phyloP scores from a whole-genome alignment of 768 basidiomycete genomes.

The Tulasnella sp. region DNA sequence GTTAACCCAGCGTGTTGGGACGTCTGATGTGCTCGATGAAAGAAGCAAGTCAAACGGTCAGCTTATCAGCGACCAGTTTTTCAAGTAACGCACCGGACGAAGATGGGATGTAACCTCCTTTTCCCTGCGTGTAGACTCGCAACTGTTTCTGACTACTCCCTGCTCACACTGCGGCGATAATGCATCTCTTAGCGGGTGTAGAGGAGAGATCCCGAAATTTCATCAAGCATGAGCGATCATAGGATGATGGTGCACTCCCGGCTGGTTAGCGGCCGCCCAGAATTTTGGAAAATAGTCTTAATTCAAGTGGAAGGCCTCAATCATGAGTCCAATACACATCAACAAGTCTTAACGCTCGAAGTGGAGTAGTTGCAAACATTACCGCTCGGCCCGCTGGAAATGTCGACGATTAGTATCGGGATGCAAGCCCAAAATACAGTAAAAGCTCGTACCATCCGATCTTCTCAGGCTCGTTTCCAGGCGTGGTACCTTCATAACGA shows the following conservation, averaged over 20 bases:
- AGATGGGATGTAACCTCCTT: background rate
- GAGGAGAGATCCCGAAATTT: no score
- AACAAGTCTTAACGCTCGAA: background rate
- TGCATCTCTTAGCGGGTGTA: no score
- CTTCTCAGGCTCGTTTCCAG: background rate
- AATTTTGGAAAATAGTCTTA: background rate
- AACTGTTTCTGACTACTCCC: background rate
- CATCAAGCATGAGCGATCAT: no score
- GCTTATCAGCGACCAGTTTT: background rate
- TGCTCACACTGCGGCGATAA: no score
- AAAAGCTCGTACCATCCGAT: background rate
- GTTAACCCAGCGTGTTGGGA: background rate
- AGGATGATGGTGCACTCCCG: background rate
- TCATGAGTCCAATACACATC: background rate
- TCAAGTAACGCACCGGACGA: background rate
- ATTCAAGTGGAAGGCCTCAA: background rate
- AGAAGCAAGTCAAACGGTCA: background rate
- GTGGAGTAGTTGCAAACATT: background rate
- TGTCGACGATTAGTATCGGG: background rate
- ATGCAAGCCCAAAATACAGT: background rate
- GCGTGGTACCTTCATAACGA: background rate
- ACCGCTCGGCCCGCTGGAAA: background rate
- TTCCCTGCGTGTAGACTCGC: no score
- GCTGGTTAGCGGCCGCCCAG: background rate
- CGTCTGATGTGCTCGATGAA: background rate